Conservation (phyloP, 192 early-diverging fungal genomes). For the Entophlyctis helioformis region DNA sequence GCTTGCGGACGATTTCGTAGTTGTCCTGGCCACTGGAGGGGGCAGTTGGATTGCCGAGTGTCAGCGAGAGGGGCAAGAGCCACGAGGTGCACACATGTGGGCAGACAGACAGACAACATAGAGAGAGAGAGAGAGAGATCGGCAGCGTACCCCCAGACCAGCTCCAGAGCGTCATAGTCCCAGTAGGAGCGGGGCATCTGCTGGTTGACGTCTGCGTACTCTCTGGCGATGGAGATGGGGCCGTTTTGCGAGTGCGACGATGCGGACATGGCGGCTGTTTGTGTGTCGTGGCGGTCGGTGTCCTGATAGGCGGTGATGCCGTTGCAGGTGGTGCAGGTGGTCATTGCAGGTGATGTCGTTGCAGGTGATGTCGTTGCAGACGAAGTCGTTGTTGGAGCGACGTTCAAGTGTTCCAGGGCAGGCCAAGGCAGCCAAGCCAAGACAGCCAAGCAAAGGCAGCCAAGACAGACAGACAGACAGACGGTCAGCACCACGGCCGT, state of each 20-base stretch:
- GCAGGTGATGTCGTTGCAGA: slow-evolving; percentile 36
- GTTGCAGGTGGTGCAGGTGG: slow-evolving; percentile 38
- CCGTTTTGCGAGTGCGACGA: too few relatives aligned
- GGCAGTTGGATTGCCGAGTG: too few relatives aligned
- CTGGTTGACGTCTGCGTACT: slow-evolving; percentile 83
- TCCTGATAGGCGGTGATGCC: not conserved
- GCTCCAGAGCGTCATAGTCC: slow-evolving; percentile 91
- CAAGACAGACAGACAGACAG: too few relatives aligned
- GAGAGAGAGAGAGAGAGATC: too few relatives aligned
- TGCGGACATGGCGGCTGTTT: too few relatives aligned
- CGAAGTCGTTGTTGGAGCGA: not conserved
- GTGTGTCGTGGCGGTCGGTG: not conserved
- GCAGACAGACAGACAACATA: too few relatives aligned
- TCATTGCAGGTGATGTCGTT: slow-evolving; percentile 50
- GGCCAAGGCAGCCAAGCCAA: too few relatives aligned
- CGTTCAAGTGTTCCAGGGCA: slow-evolving; percentile 4
- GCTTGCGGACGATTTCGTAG: slow-evolving; percentile 96
- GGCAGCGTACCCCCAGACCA: slow-evolving; percentile 88
- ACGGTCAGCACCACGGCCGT: too few relatives aligned
- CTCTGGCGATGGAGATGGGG: slow-evolving; percentile 45
- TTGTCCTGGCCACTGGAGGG: slow-evolving; percentile 68
- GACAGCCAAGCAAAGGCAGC: not conserved
- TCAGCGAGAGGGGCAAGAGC: not conserved
- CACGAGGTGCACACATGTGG: slow-evolving; percentile 2
- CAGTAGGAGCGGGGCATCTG: slow-evolving; percentile 78